These are phyloP conservation scores for Aspergillus sclerotioniger DNA, from an alignment of 495 filamentous ascomycete species.

Conservation along the genomic window DNA sequence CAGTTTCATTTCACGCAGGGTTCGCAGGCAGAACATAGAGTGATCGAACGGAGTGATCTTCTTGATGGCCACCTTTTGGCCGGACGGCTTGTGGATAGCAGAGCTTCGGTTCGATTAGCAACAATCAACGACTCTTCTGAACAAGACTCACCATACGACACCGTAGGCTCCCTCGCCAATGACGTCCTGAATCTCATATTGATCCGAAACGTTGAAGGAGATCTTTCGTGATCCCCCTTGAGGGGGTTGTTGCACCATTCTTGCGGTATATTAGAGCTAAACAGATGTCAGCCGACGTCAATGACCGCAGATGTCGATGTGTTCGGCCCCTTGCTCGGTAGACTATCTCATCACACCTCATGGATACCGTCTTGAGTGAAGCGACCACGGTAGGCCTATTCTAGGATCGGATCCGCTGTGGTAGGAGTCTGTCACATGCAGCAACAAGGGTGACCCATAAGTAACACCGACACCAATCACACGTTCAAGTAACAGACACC, in stretches of 20 bases:
- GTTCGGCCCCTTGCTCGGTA: not conserved
- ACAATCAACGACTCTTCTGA: conserved; percentile 3
- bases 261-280: conserved; percentile 13
- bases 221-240: conserved; percentile 82
- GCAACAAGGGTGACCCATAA: conserved; percentile 7
- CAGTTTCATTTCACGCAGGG: conserved; percentile 98
- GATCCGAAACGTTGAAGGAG: conserved; percentile 98
- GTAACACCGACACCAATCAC: conserved; percentile 4
- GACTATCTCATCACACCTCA: not conserved
- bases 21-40: conserved; percentile 98
- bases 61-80: conserved; percentile 99
- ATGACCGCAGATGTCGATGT: not conserved
- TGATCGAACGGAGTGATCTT: conserved; percentile 99
- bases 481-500: not conserved
- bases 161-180: conserved; percentile 99
- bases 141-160: conserved; percentile 82
- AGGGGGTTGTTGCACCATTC: conserved; percentile 51
- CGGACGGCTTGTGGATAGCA: conserved; percentile 95
- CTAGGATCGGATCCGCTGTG: not conserved
- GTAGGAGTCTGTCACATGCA: conserved; percentile 11
- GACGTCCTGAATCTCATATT: conserved; percentile 99
- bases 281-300: conserved; percentile 10
- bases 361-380: not conserved
- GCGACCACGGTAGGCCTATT: not conserved
- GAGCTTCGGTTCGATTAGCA: conserved; percentile 61